phyloP scores from a whole-genome alignment of 768 basidiomycete species.

The Dacryopinax spathularia region DNA sequence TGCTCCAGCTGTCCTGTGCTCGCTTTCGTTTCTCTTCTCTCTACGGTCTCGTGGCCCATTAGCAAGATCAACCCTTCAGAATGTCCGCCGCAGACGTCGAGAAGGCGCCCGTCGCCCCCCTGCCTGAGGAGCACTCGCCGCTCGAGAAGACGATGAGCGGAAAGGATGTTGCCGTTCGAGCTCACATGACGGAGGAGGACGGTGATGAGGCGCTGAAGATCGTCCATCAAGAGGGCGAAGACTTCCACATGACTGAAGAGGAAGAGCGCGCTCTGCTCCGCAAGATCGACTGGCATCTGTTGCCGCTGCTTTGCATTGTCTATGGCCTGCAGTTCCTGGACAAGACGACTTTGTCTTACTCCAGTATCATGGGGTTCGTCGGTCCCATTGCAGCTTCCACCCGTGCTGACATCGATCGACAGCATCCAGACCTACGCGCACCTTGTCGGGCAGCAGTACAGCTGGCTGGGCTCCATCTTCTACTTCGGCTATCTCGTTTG shows the following conservation, averaged over 20 bases:
- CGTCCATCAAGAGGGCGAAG: constrained; percentile 9
- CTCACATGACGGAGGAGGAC: background rate
- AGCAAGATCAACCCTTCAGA: background rate
- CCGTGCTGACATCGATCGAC: constrained; percentile 16
- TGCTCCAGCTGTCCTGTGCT: background rate
- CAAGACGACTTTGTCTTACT: constrained; percentile 36
- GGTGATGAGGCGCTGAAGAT: constrained; percentile 13
- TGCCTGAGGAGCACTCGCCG: background rate
- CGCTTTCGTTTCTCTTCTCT: background rate
- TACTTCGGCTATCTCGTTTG: constrained; percentile 15
- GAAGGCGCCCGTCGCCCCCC: constrained; percentile 8
- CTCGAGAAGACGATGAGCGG: background rate
- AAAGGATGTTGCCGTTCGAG: background rate
- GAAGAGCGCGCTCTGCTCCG: constrained; percentile 6
- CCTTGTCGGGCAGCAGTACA: constrained; percentile 31
- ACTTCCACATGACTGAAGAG: constrained; percentile 2
- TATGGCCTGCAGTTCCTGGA: constrained; percentile 28
- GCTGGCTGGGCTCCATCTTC: constrained; percentile 23
- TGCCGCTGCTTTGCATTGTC: background rate
- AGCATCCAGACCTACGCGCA: constrained; percentile 13
- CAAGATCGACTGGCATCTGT: constrained; percentile 6
- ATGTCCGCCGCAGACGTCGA: constrained; percentile 15
- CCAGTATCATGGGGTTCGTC: constrained; percentile 35
- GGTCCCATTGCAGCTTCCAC: no score
- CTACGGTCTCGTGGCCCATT: background rate